Percentiles rank a stretch among this genome's conserved stretches.
Evolutionary conservation across 441 rosid genomes (phyloP).

Genomic region (Omphalea diandra): DNA sequence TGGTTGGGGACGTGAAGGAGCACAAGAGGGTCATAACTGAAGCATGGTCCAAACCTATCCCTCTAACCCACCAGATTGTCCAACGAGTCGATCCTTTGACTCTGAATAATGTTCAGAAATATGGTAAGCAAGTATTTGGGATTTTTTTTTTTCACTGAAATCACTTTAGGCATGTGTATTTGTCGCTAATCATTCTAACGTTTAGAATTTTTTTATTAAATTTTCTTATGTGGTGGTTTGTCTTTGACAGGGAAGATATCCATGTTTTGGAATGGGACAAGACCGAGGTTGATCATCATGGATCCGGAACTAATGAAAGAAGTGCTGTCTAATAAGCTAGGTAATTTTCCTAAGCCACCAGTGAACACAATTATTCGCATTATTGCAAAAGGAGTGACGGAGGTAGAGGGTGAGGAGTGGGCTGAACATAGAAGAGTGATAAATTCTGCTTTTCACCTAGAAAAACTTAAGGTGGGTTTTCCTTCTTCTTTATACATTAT

Average conservation of each 20-base stretch:
- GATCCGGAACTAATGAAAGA: slow-evolving; percentile 42
- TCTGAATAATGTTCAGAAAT: slow-evolving; percentile 28
- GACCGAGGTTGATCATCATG: slow-evolving; percentile 41
- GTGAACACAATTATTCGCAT: slow-evolving; percentile 31
- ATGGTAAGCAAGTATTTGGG: slow-evolving; percentile 26
- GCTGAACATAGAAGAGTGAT: slow-evolving; percentile 39
- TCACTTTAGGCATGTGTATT: neutral
- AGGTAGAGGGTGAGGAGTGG: slow-evolving; percentile 49
- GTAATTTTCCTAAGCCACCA: slow-evolving; percentile 43
- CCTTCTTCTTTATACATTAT: neutral
- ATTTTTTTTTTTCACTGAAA: neutral
- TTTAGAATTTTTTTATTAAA: no score
- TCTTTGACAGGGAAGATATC: slow-evolving; percentile 44
- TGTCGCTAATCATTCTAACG: no score
- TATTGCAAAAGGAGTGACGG: slow-evolving; percentile 39
- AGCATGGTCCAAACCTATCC: slow-evolving; percentile 41
- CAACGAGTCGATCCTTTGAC: slow-evolving; percentile 43
- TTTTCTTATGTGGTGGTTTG: slow-evolving; percentile 3
- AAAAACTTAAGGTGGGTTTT: slow-evolving; percentile 42
- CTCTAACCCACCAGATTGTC: slow-evolving; percentile 32
- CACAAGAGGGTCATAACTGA: slow-evolving; percentile 25
- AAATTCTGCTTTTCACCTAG: slow-evolving; percentile 47
- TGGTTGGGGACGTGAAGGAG: slow-evolving; percentile 44
- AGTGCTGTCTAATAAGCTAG: slow-evolving; percentile 42
- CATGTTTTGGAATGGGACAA: slow-evolving; percentile 39